Evolutionary conservation across 371 early-diverging fungal genomes (phyloP).

Genomic region (Polyrhizophydium stewartii): DNA sequence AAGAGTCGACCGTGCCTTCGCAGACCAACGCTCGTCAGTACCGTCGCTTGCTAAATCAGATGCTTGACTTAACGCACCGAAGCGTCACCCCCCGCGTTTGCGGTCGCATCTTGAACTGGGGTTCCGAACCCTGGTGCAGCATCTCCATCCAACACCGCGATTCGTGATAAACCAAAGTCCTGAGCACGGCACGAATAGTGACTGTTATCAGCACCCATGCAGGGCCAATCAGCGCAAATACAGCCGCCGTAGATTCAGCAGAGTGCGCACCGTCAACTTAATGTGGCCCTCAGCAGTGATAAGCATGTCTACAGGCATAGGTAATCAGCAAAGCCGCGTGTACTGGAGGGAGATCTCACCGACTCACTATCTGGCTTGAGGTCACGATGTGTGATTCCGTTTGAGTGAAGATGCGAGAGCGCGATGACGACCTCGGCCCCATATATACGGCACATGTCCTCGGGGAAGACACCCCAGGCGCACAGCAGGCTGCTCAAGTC

Average conservation of each 20-base stretch:
- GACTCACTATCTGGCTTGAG: conserved; percentile 73
- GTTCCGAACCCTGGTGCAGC: no score
- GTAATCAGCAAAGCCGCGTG: background rate
- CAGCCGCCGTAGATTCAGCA: no score
- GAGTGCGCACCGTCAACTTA: conserved; percentile 37
- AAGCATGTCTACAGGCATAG: conserved; percentile 59
- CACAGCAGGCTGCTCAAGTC: conserved; percentile 46
- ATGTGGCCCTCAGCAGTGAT: conserved; percentile 44
- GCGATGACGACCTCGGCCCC: conserved; percentile 49
- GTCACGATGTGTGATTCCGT: conserved; percentile 66
- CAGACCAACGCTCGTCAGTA: no score
- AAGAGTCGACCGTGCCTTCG: no score
- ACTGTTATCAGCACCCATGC: background rate
- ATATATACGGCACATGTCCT: conserved; percentile 47
- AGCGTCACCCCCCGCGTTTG: no score
- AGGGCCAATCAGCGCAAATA: no score
- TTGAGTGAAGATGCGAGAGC: conserved; percentile 55
- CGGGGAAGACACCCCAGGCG: conserved; percentile 37
- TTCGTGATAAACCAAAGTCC: conserved; percentile 64
- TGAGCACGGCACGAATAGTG: background rate
- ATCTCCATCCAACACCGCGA: no score
- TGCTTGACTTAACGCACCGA: no score
- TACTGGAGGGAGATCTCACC: background rate
- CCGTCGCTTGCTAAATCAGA: no score
- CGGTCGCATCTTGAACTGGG: no score